Evolutionary conservation across 139 green algal species (phyloP).

Genomic region (Diplosphaera chodatii): DNA sequence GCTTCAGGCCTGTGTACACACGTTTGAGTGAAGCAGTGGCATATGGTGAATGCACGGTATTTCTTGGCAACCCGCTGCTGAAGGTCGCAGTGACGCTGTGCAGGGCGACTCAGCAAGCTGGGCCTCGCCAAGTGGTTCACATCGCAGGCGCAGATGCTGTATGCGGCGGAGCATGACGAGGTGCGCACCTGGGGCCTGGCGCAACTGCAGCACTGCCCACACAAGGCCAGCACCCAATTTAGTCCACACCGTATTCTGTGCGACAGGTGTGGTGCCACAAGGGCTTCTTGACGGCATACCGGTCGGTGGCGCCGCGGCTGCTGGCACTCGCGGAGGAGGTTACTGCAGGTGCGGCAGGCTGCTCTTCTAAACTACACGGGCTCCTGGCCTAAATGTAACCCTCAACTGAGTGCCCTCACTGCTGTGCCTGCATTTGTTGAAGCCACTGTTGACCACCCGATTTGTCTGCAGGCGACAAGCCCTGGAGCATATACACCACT

Average conservation of each 20-base stretch:
- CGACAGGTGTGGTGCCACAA: conserved; percentile 12
- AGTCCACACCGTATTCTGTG: no score
- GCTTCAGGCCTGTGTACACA: no score
- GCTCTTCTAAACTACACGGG: no score
- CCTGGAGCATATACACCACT: conserved; percentile 4
- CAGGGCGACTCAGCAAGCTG: background rate
- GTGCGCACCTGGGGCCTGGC: background rate
- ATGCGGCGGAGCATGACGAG: conserved; percentile 10
- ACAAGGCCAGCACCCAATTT: no score
- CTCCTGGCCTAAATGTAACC: no score
- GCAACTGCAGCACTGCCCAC: background rate
- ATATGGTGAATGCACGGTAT: no score
- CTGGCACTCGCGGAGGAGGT: background rate
- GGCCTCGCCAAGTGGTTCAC: background rate
- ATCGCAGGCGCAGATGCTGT: conserved; percentile 2
- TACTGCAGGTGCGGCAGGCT: background rate
- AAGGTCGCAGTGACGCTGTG: background rate
- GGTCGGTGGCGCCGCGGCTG: background rate
- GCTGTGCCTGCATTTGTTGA: no score
- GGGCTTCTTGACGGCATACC: conserved; percentile 6
- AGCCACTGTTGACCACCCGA: no score
- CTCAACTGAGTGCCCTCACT: no score
- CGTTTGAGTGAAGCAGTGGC: no score
- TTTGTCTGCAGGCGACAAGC: background rate
- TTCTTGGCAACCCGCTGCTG: no score